Conservation (phyloP, 768 basidiomycete species). For the Pleurotus platypus region DNA sequence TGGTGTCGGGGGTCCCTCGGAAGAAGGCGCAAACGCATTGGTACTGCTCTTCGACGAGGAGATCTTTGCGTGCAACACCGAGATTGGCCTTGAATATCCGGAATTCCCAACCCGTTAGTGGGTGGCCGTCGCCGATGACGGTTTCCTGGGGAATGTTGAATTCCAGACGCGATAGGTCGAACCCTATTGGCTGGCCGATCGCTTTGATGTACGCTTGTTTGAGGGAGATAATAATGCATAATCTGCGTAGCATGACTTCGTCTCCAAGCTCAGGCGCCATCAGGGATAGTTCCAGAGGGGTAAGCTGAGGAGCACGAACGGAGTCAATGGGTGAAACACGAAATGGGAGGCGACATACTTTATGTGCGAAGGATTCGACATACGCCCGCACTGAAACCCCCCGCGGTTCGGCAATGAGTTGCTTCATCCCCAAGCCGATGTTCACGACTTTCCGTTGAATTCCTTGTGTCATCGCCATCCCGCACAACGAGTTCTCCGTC, state of each 20-base stretch:
- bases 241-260: slow-evolving; percentile 65
- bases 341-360: slow-evolving; percentile 40
- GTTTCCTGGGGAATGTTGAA: slow-evolving; percentile 65
- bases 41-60: slow-evolving; percentile 63
- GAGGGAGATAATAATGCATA: slow-evolving; percentile 75
- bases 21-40: slow-evolving; percentile 79
- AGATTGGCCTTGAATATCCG: slow-evolving; percentile 73
- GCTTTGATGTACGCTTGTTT: slow-evolving; percentile 84
- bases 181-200: slow-evolving; percentile 75
- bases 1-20: slow-evolving; percentile 59
- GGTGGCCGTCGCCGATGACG: slow-evolving; percentile 65
- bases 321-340: background rate
- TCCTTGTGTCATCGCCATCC: slow-evolving; percentile 87
- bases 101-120: slow-evolving; percentile 82
- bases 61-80: slow-evolving; percentile 56
- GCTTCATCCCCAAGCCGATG: slow-evolving; percentile 78
- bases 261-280: slow-evolving; percentile 50
- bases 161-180: slow-evolving; percentile 79
- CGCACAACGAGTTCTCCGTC: slow-evolving; percentile 64
- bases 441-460: slow-evolving; percentile 71
- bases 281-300: slow-evolving; percentile 46
- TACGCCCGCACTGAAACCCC: slow-evolving; percentile 58
- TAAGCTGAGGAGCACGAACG: slow-evolving; percentile 17
- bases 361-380: slow-evolving; percentile 71
- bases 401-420: slow-evolving; percentile 57